Conservation (phyloP, 2,329 filamentous ascomycete genomes). For the Colletotrichum liriopes region DNA sequence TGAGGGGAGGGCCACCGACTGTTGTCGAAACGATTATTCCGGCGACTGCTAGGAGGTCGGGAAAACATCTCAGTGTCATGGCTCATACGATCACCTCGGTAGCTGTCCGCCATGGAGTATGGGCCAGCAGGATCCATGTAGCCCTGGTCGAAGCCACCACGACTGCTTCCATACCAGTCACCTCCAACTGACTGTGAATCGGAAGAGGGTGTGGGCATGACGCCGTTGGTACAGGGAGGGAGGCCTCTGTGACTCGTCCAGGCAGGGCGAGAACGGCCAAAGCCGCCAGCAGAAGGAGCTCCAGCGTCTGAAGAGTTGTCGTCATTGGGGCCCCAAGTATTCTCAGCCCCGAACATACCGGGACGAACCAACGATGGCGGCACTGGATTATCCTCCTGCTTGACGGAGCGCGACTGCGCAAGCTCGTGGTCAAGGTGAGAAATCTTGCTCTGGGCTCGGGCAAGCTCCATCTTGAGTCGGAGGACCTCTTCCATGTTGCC, state of each 20-base stretch:
- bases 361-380: slow-evolving; percentile 12
- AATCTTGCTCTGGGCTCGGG: slow-evolving; percentile 79
- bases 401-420: slow-evolving; percentile 73
- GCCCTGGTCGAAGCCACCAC: slow-evolving; percentile 55
- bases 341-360: slow-evolving; percentile 52
- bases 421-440: slow-evolving; percentile 81
- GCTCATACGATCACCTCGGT: slow-evolving; percentile 62
- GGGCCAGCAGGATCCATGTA: slow-evolving; percentile 59
- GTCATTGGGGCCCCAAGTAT: slow-evolving; percentile 68
- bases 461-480: slow-evolving; percentile 80
- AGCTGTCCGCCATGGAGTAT: slow-evolving; percentile 57
- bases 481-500: slow-evolving; percentile 71
- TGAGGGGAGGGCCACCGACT: slow-evolving; percentile 57
- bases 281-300: slow-evolving; percentile 67
- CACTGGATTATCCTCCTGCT: slow-evolving; percentile 61
- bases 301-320: slow-evolving; percentile 71
- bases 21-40: slow-evolving; percentile 62
- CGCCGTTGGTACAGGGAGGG: slow-evolving; percentile 49
- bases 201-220: slow-evolving; percentile 52
- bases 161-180: slow-evolving; percentile 63
- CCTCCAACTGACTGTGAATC: slow-evolving; percentile 51
- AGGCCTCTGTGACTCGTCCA: slow-evolving; percentile 67
- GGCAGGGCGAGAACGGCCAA: slow-evolving; percentile 69
- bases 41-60: slow-evolving; percentile 60
- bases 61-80: slow-evolving; percentile 65